Evolutionary conservation across 305 asterid species (phyloP).

Genomic region (Fraxinus ornus): DNA sequence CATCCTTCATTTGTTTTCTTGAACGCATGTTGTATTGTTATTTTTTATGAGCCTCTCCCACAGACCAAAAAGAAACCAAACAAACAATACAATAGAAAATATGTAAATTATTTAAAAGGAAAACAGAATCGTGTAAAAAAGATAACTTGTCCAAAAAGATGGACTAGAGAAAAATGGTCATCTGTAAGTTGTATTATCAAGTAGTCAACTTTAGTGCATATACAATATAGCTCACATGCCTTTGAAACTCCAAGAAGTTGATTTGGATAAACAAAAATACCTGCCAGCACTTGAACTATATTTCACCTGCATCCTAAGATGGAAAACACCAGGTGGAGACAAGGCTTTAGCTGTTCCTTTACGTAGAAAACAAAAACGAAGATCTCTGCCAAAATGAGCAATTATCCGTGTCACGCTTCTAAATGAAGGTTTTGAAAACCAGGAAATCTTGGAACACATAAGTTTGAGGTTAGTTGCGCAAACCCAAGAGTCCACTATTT

Average conservation of each 20-base stretch:
- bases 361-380: background rate
- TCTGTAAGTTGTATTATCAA: background rate
- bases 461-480: background rate
- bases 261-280: background rate
- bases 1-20: background rate
- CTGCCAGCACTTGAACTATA: slow-evolving; percentile 4
- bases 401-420: background rate
- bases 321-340: background rate
- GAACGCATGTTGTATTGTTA: background rate
- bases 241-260: background rate
- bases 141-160: background rate
- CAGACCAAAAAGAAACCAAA: background rate
- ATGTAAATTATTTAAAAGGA: background rate
- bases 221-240: slow-evolving; percentile 8
- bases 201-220: background rate
- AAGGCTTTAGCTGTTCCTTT: background rate
- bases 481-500: background rate
- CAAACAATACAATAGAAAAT: background rate
- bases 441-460: background rate
- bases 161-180: background rate
- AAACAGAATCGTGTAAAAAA: background rate
- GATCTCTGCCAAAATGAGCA: background rate
- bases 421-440: background rate
- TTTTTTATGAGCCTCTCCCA: background rate
- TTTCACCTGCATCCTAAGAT: background rate